Evolutionary conservation across 345 rosid genomes (phyloP).

Genomic region (Mercurialis annua): DNA sequence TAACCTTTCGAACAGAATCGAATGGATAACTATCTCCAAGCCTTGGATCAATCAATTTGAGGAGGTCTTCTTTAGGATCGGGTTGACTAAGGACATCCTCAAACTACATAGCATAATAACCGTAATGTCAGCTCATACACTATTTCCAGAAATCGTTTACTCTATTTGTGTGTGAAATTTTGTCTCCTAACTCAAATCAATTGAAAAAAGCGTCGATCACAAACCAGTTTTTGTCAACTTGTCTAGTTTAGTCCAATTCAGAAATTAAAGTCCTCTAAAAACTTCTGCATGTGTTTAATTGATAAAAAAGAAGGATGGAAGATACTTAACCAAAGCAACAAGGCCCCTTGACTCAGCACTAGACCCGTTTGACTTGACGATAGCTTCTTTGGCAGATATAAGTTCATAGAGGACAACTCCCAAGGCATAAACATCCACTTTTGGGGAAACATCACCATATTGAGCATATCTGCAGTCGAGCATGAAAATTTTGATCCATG

Average conservation of each 20-base stretch:
- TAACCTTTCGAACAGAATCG: slow-evolving; percentile 75
- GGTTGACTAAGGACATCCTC: slow-evolving; percentile 61
- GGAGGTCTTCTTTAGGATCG: slow-evolving; percentile 55
- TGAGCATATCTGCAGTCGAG: slow-evolving; percentile 64
- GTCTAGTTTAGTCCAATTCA: neutral
- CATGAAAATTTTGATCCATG: slow-evolving; percentile 4
- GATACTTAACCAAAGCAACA: slow-evolving; percentile 69
- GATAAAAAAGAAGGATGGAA: slow-evolving; percentile 7
- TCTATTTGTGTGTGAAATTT: too few species aligned
- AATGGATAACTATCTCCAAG: slow-evolving; percentile 70
- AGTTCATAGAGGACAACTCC: slow-evolving; percentile 96
- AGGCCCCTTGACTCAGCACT: slow-evolving; percentile 70
- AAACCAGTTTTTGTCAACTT: neutral
- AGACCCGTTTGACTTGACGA: slow-evolving; percentile 54
- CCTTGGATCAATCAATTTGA: slow-evolving; percentile 61
- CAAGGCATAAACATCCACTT: slow-evolving; percentile 89
- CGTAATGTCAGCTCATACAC: neutral
- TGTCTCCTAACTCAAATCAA: neutral
- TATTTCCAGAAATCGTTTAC: neutral
- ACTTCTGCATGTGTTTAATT: neutral
- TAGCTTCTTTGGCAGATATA: slow-evolving; percentile 85
- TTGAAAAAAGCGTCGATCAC: neutral
- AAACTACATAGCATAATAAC: slow-evolving; percentile 40
- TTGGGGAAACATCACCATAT: slow-evolving; percentile 85
- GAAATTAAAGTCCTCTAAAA: neutral